These are phyloP conservation scores for Aspergillus intermedius DNA, from an alignment of 2,329 filamentous ascomycete genomes.

Conservation along the genomic window DNA sequence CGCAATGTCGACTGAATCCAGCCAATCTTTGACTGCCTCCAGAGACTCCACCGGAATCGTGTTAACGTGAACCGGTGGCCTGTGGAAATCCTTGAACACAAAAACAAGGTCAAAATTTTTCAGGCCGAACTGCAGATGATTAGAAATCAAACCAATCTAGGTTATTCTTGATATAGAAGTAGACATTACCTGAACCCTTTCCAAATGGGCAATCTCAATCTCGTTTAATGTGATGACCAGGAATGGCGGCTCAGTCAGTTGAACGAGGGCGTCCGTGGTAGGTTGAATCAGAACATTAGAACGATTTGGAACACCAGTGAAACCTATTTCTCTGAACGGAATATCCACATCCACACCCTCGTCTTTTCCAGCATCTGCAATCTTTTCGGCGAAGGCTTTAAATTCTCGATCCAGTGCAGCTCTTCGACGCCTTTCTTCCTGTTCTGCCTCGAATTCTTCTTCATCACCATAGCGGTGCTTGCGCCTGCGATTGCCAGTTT, in stretches of 20 bases:
- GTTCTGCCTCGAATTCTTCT: conserved; percentile 96
- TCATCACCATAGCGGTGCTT: conserved; percentile 98
- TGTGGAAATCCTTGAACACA: conserved; percentile 93
- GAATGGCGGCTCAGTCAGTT: conserved; percentile 94
- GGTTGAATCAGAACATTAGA: conserved; percentile 95
- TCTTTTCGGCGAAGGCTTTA: conserved; percentile 94
- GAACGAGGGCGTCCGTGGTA: conserved; percentile 92
- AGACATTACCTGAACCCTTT: conserved; percentile 65
- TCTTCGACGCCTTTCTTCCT: conserved; percentile 86
- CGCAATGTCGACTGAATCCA: conserved; percentile 91
- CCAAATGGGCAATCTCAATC: conserved; percentile 91
- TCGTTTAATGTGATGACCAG: conserved; percentile 92
- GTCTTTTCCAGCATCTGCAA: conserved; percentile 87
- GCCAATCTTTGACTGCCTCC: conserved; percentile 94
- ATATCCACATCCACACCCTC: conserved; percentile 92
- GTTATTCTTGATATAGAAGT: neutral
- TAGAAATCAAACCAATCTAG: conserved; percentile 11
- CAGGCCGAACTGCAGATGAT: conserved; percentile 66
- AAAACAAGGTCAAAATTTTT: conserved; percentile 99
- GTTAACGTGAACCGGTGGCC: conserved; percentile 90
- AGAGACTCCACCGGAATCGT: conserved; percentile 94
- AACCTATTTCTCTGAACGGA: conserved; percentile 91
- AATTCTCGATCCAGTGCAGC: conserved; percentile 93
- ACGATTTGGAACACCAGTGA: conserved; percentile 92
- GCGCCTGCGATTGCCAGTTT: conserved; percentile 94